phyloP scores from a whole-genome alignment of 78 protist genomes.

The Anaeramoeba ignava region DNA sequence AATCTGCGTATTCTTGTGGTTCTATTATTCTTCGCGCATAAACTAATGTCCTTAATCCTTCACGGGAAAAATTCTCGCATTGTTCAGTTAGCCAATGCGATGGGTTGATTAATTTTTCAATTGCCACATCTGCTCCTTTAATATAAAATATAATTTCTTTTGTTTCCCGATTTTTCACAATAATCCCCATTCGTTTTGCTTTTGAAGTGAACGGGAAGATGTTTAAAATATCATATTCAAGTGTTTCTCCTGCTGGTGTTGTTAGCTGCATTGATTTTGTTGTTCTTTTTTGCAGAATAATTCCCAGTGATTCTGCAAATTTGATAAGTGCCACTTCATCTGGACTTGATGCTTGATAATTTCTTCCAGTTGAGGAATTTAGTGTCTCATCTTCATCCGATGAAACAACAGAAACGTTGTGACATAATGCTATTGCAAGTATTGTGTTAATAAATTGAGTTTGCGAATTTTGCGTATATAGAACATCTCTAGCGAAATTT shows the following conservation, averaged over 20 bases:
- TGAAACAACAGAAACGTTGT: slow-evolving; percentile 69
- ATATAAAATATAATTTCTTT: slow-evolving; percentile 47
- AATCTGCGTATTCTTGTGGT: slow-evolving; percentile 46
- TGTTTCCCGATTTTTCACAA: slow-evolving; percentile 47
- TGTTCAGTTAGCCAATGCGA: slow-evolving; percentile 58
- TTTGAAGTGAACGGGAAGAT: slow-evolving; percentile 88
- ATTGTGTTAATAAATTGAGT: too few species aligned
- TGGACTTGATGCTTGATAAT: slow-evolving; percentile 77
- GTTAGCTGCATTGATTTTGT: slow-evolving; percentile 25
- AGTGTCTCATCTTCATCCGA: neutral
- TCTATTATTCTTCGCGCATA: slow-evolving; percentile 47
- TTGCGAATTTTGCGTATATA: too few species aligned
- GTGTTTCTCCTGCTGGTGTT: slow-evolving; percentile 14
- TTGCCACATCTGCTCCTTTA: slow-evolving; percentile 82
- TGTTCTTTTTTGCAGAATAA: slow-evolving; percentile 24
- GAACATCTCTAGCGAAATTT: too few species aligned
- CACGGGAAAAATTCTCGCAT: slow-evolving; percentile 79
- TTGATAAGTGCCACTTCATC: slow-evolving; percentile 92
- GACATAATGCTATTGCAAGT: slow-evolving; percentile 78
- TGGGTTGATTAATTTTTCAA: slow-evolving; percentile 32
- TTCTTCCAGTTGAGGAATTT: neutral
- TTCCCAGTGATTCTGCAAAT: slow-evolving; percentile 66
- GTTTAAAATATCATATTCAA: slow-evolving; percentile 52
- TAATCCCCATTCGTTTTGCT: slow-evolving; percentile 88
- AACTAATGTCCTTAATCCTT: slow-evolving; percentile 89